A percentile compares a stretch with the other conserved stretches of the same genome.
Conservation (phyloP, 2,329 filamentous ascomycete species). For the Alternaria brassicicola region DNA sequence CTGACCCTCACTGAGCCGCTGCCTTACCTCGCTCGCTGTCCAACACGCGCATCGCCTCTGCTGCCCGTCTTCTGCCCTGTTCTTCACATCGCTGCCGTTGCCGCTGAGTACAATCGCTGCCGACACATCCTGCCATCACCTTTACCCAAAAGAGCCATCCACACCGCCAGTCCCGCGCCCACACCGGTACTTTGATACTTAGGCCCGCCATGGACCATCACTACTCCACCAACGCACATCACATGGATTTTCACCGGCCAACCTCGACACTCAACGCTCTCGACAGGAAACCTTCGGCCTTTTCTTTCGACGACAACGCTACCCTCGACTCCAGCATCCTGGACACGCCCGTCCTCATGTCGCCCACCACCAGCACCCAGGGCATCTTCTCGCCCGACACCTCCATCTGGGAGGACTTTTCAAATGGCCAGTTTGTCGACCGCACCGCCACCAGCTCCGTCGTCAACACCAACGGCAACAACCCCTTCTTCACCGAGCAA, state of each 20-base stretch:
- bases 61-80: conserved; percentile 13
- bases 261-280: conserved; percentile 44
- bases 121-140: conserved; percentile 24
- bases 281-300: conserved; percentile 48
- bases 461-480: conserved; percentile 51
- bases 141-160: conserved; percentile 46
- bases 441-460: conserved; percentile 46
- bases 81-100: neutral
- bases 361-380: conserved; percentile 54
- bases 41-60: conserved; percentile 13
- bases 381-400: conserved; percentile 61
- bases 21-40: conserved; percentile 11
- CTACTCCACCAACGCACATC: conserved; percentile 26
- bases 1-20: conserved; percentile 22
- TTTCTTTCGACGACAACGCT: conserved; percentile 60
- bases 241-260: conserved; percentile 49
- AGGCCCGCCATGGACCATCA: conserved; percentile 48
- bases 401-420: conserved; percentile 56
- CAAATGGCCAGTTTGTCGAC: conserved; percentile 48
- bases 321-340: conserved; percentile 56
- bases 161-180: conserved; percentile 48
- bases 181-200: conserved; percentile 52
- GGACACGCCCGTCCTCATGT: conserved; percentile 54
- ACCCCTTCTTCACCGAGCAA: conserved; percentile 57
- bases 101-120: conserved; percentile 19